Evolutionary conservation across 139 green algal species (phyloP).

Genomic region (Mychonastes homosphaera): DNA sequence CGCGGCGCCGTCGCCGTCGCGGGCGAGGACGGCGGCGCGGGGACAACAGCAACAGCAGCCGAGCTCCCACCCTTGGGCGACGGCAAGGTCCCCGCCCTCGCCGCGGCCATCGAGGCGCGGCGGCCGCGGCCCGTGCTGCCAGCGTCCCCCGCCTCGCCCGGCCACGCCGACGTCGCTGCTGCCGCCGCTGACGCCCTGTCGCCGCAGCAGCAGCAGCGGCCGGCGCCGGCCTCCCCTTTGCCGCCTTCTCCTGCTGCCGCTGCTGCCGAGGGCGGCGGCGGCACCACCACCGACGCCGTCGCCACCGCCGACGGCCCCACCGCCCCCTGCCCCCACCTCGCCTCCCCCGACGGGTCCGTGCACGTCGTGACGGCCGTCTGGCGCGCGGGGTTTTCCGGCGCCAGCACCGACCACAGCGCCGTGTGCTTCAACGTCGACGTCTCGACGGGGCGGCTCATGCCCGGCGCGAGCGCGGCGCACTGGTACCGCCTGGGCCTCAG

Average conservation of each 20-base stretch:
- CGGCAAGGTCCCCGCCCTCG: too few relatives aligned
- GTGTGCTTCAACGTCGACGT: constrained; percentile 23
- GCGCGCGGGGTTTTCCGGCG: constrained; percentile 16
- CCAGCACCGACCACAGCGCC: constrained; percentile 19
- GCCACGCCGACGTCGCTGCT: too few relatives aligned
- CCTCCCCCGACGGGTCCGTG: not conserved
- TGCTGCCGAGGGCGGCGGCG: not conserved
- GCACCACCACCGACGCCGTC: not conserved
- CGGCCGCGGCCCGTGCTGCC: too few relatives aligned
- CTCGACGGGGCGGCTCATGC: constrained; percentile 2
- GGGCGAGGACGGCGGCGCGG: too few relatives aligned
- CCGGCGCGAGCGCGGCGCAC: constrained; percentile 18
- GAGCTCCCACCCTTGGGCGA: too few relatives aligned
- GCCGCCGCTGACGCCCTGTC: too few relatives aligned
- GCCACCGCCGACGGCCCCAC: not conserved
- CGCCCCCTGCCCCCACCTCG: not conserved
- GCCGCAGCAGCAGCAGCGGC: not conserved
- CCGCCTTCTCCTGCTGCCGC: not conserved
- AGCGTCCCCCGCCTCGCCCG: too few relatives aligned
- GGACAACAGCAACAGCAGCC: too few relatives aligned
- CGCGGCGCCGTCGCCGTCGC: too few relatives aligned
- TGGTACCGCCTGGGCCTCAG: constrained; percentile 22
- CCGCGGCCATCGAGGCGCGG: too few relatives aligned
- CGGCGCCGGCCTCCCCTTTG: not conserved
- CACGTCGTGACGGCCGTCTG: constrained; percentile 20